A percentile compares a stretch with the other conserved stretches of the same genome.
These are phyloP conservation scores for Exophiala viscosa DNA, from an alignment of 2,329 filamentous ascomycete genomes.

Conservation along the genomic window DNA sequence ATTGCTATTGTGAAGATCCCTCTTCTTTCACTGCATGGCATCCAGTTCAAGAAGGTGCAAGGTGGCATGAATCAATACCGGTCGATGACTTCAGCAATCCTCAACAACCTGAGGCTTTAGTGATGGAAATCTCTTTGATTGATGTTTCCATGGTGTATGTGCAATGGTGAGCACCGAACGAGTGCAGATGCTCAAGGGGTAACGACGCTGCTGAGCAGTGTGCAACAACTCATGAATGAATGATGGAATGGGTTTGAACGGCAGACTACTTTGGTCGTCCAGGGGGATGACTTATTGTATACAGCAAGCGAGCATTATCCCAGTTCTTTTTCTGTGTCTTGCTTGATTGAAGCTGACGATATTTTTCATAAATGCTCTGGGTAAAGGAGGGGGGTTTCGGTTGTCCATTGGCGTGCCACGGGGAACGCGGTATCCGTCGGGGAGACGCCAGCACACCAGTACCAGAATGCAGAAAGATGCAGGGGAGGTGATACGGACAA, in stretches of 20 bases:
- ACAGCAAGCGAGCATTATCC: too few relatives aligned
- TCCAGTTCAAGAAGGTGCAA: conserved; percentile 95
- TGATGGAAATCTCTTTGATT: not conserved
- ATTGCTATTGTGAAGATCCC: conserved; percentile 98
- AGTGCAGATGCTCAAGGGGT: not conserved
- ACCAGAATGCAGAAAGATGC: not conserved
- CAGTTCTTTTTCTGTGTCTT: too few relatives aligned
- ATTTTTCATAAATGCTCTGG: not conserved
- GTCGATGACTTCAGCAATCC: conserved; percentile 93
- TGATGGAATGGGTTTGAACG: too few relatives aligned
- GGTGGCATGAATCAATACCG: conserved; percentile 99
- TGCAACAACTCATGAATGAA: too few relatives aligned
- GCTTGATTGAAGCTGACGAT: too few relatives aligned
- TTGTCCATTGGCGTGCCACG: not conserved
- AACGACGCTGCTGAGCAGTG: too few relatives aligned
- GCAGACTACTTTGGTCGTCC: too few relatives aligned
- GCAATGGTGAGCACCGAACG: not conserved
- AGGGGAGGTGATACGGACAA: not conserved
- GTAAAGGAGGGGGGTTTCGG: not conserved
- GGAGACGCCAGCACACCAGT: not conserved
- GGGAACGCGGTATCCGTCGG: conserved; percentile 1
- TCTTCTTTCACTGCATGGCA: conserved; percentile 83
- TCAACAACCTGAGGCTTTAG: conserved; percentile 78
- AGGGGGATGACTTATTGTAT: too few relatives aligned
- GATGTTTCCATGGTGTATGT: not conserved